Base-by-base conservation (phyloP, 1,139 yeast species). In the Lodderomyces elongisporus region DNA sequence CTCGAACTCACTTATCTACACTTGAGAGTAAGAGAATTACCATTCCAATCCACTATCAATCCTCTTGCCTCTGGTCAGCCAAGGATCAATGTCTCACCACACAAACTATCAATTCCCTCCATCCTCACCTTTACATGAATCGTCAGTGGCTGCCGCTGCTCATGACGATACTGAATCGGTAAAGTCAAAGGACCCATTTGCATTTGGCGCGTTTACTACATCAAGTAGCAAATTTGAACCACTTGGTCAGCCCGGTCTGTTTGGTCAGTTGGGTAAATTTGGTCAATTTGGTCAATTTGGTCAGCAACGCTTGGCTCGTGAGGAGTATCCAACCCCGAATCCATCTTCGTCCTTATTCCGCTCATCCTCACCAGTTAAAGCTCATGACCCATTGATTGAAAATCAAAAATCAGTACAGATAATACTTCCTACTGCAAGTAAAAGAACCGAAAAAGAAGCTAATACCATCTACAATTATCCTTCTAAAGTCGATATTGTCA, bases 261-360 rank as follows among this genome's bases (percentile, higher is more conserved):
- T n/a, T n/a, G n/a, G n/a, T n/a, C n/a, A n/a, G n/a, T n/a, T n/a
- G n/a, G n/a, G n/a, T n/a, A n/a, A n/a, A n/a, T n/a, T n/a, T n/a
- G n/a, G n/a, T n/a, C n/a, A n/a, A n/a, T n/a, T n/a, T n/a, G n/a
- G n/a, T n/a, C n/a, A n/a, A n/a, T n/a, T 62, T 32, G 62, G 61
- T 6, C 22, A 20, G 22, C 22, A 20, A 20, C 7, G 10, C 9
- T 10, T 20, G 7, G 22, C 22, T 7, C 22, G 22, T 20, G 14
- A 24, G 14, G 53, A 54, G 17, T 67, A 64, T 39, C 79, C 79
- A 9, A 73, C 79, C 0, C 80, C 80, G 5, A 63, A 70, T 42
- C 79, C 80, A 1, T 74, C 80, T 0, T 74, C 79, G 3, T 61
- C 74, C 15, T 45, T 59, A 18, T 77, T 73, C 13, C 56, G 75